Evolutionary conservation across 228 moss, liverwort and hornwort species (phyloP).

Genomic region (Sphagnum magellanicum): DNA sequence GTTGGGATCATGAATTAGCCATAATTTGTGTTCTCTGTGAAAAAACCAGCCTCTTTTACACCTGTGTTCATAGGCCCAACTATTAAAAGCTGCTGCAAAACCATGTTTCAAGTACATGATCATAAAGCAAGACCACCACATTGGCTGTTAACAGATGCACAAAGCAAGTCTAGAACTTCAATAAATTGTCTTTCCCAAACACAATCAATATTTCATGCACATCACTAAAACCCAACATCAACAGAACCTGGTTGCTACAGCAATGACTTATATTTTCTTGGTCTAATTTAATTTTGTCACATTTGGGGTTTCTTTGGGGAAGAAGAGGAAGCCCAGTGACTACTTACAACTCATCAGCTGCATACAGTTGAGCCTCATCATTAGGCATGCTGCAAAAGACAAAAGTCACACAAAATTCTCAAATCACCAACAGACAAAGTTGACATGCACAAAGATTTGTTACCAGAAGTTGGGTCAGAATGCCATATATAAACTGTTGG

Average conservation of each 20-base stretch:
- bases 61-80: conserved; percentile 23
- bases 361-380: conserved; percentile 93
- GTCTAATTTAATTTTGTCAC: background rate
- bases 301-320: background rate
- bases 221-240: background rate
- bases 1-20: conserved; percentile 83
- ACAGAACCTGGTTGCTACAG: background rate
- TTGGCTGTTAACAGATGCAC: background rate
- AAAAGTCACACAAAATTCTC: conserved; percentile 4
- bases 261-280: background rate
- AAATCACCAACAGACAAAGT: background rate
- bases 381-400: conserved; percentile 83
- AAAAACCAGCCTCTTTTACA: conserved; percentile 85
- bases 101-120: background rate
- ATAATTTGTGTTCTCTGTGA: conserved; percentile 83
- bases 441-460: conserved; percentile 10
- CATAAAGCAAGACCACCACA: background rate
- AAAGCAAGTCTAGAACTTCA: no score
- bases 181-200: no score
- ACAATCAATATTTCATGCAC: no score
- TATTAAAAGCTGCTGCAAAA: background rate
- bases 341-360: conserved; percentile 97
- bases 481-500: background rate
- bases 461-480: background rate
- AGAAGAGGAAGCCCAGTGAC: background rate